Evolutionary conservation across 345 rosid species (phyloP).

Genomic region (Aethionema arabicum): DNA sequence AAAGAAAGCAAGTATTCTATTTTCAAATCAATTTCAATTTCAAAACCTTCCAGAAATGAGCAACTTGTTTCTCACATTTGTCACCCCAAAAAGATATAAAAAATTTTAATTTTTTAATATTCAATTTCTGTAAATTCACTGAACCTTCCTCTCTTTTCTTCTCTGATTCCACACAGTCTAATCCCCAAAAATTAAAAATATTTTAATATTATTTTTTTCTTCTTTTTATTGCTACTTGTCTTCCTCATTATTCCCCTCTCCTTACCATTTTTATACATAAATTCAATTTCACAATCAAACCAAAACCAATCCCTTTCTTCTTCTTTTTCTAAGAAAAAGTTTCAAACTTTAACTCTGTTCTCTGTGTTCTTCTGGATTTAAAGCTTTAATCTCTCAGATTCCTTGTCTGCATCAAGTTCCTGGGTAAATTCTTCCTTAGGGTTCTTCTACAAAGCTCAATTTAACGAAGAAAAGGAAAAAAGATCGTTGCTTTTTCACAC

Average conservation of each 20-base stretch:
- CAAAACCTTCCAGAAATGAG: conserved; percentile 30
- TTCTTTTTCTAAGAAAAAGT: conserved; percentile 10
- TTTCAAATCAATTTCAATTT: conserved; percentile 13
- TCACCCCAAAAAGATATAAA: conserved; percentile 31
- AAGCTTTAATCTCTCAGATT: conserved; percentile 15
- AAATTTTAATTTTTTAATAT: neutral
- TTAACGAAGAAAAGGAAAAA: neutral
- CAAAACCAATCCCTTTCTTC: conserved; percentile 15
- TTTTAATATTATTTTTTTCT: too few species aligned
- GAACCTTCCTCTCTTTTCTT: conserved; percentile 40
- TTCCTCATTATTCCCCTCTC: conserved; percentile 21
- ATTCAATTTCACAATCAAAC: conserved; percentile 10
- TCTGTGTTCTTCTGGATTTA: neutral
- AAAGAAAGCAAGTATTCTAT: conserved; percentile 6
- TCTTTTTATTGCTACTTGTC: conserved; percentile 15
- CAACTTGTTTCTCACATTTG: conserved; percentile 41
- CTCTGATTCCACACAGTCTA: too few species aligned
- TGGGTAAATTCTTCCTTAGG: neutral
- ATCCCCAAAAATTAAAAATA: too few species aligned
- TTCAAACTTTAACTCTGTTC: conserved; percentile 17
- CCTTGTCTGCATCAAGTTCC: conserved; percentile 1
- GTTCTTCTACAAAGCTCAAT: conserved; percentile 29
- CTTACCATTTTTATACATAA: conserved; percentile 13
- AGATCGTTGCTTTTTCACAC: conserved; percentile 1
- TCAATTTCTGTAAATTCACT: conserved; percentile 33